Conservation (phyloP, 2,329 filamentous ascomycete genomes). For the Claviceps pazoutovae region DNA sequence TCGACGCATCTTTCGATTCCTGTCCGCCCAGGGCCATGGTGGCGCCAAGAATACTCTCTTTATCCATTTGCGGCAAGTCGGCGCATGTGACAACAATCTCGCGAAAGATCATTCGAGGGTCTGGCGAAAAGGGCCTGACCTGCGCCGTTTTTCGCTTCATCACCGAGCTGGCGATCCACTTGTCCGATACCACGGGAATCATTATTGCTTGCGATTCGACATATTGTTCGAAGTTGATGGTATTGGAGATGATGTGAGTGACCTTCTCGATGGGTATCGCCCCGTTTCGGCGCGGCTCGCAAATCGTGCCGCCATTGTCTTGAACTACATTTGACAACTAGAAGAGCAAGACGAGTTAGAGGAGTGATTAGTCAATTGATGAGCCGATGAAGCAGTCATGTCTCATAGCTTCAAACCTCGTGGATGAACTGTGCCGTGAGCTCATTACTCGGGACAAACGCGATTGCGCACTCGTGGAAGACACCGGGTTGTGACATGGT, state of each 20-base stretch:
- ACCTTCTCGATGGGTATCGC: slow-evolving; percentile 32
- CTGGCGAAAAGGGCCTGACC: slow-evolving; percentile 75
- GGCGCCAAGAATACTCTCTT: slow-evolving; percentile 82
- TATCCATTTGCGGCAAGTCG: slow-evolving; percentile 72
- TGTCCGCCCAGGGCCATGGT: slow-evolving; percentile 81
- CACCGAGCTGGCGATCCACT: slow-evolving; percentile 66
- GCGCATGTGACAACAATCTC: slow-evolving; percentile 72
- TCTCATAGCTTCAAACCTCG: slow-evolving; percentile 19
- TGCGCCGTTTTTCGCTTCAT: slow-evolving; percentile 57
- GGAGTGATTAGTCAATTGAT: slow-evolving; percentile 1
- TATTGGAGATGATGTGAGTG: slow-evolving; percentile 51
- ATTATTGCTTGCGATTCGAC: slow-evolving; percentile 58
- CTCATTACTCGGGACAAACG: slow-evolving; percentile 29
- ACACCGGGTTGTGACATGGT: slow-evolving; percentile 20
- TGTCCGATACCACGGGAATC: slow-evolving; percentile 69
- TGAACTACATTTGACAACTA: slow-evolving; percentile 29
- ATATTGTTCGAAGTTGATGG: slow-evolving; percentile 86
- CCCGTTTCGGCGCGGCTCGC: slow-evolving; percentile 33
- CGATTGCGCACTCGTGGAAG: slow-evolving; percentile 29
- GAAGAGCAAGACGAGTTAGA: neutral
- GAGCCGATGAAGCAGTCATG: too few species aligned
- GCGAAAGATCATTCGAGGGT: slow-evolving; percentile 80
- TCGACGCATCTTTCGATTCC: slow-evolving; percentile 57
- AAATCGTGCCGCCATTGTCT: slow-evolving; percentile 36
- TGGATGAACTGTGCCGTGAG: slow-evolving; percentile 27